Conservation (phyloP, 768 basidiomycete genomes). For the Mycena olivaceomarginata region DNA sequence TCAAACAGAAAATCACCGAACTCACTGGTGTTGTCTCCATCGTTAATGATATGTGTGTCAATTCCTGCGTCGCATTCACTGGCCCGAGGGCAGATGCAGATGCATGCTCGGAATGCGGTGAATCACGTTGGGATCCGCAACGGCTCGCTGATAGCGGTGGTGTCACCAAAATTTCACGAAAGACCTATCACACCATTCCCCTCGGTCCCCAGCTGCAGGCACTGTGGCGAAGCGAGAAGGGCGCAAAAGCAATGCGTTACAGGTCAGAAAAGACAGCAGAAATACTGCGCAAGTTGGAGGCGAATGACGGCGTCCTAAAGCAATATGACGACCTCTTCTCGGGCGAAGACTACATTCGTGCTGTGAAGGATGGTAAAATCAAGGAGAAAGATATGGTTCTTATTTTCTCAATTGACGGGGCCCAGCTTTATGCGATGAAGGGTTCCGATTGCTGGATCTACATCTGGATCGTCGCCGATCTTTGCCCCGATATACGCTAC, state of each 20-base stretch:
- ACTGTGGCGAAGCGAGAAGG: conserved; percentile 17
- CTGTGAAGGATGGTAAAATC: neutral
- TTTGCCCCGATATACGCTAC: conserved; percentile 3
- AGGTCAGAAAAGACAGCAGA: neutral
- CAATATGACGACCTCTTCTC: no score
- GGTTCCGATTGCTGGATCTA: conserved; percentile 11
- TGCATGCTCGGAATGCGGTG: conserved; percentile 3
- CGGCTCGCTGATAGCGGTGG: conserved; percentile 2
- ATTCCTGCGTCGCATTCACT: conserved; percentile 15
- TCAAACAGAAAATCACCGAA: neutral
- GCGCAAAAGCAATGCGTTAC: conserved; percentile 16
- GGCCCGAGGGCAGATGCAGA: neutral
- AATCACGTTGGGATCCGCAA: conserved; percentile 7
- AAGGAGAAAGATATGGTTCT: conserved; percentile 4
- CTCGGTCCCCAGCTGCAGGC: conserved; percentile 20
- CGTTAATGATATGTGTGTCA: neutral
- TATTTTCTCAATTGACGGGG: conserved; percentile 1
- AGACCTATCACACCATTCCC: conserved; percentile 8
- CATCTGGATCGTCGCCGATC: neutral
- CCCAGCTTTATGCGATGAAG: conserved; percentile 7
- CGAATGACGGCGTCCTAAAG: neutral
- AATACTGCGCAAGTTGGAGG: neutral
- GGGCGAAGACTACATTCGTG: neutral
- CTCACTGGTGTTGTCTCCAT: conserved; percentile 12
- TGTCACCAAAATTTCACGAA: neutral